These are phyloP conservation scores for Neodidymelliopsis sp. DNA, from an alignment of 2,329 filamentous ascomycete genomes.

Conservation along the genomic window DNA sequence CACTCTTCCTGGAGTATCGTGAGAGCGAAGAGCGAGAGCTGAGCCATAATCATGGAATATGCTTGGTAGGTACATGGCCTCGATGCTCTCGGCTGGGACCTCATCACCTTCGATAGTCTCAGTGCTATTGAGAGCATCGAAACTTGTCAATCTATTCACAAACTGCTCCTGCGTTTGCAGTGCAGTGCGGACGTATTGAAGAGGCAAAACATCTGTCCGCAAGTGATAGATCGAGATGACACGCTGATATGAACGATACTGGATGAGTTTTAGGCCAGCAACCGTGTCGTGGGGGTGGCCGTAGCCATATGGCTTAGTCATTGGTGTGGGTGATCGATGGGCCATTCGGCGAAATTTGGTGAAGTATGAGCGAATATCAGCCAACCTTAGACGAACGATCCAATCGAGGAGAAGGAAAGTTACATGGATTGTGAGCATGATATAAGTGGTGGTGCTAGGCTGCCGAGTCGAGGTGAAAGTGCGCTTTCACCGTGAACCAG, in stretches of 20 bases:
- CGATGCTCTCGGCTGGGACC: slow-evolving; percentile 20
- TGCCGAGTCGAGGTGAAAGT: slow-evolving; percentile 2
- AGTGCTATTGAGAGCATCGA: slow-evolving; percentile 17
- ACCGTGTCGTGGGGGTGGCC: background rate
- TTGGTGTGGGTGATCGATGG: background rate
- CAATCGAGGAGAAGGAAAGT: background rate
- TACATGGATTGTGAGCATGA: background rate
- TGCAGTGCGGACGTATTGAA: slow-evolving; percentile 5
- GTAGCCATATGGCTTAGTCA: background rate
- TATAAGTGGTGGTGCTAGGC: background rate
- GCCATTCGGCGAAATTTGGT: too few species aligned
- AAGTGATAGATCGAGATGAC: slow-evolving; percentile 34
- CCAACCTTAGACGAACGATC: background rate
- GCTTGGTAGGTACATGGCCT: slow-evolving; percentile 28
- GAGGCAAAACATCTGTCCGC: slow-evolving; percentile 7
- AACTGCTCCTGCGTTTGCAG: slow-evolving; percentile 19
- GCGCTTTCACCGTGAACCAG: slow-evolving; percentile 6
- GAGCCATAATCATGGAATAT: slow-evolving; percentile 27
- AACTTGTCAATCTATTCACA: slow-evolving; percentile 15
- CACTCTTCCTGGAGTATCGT: slow-evolving; percentile 10
- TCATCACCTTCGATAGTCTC: slow-evolving; percentile 25
- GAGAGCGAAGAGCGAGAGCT: slow-evolving; percentile 32
- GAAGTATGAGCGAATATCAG: too few species aligned
- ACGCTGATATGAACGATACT: slow-evolving; percentile 26
- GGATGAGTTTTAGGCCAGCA: slow-evolving; percentile 3